Base-by-base conservation (phyloP, 495 filamentous ascomycete species). In the Cryomyces minteri region DNA sequence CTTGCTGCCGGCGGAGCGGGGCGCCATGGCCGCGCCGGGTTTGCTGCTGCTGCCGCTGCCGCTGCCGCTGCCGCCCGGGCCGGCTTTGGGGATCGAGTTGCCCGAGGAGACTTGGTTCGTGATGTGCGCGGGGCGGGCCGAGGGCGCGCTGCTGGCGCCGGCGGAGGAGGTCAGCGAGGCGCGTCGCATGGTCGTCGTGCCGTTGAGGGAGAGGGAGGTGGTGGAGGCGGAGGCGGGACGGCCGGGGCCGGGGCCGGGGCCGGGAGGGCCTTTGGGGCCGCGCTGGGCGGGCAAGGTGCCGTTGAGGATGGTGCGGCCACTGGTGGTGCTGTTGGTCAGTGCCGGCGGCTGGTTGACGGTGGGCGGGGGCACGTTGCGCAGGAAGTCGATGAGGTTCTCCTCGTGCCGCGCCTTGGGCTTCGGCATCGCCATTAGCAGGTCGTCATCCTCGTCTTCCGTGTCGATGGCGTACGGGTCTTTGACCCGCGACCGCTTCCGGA, bases 391-490 rank as follows among this genome's bases (percentile, higher is more conserved):
- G 41, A 95, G 58, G 54, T 81, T 86, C 58, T 79, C 74, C 47
- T 78, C 73, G 43, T 71, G 57, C 5, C 67, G 65, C n/a, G 58
- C 57, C 18, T 63, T 60, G 6, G 41, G 41, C 39, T 68, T 68
- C 5, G 63, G 61, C 8, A 61, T 52, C 6, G 56, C 60, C 4
- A 63, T 67, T 30, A 76, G 50, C 18, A 68, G 58, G 11, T 79
- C 76, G 0, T 68, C 65, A 14, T 88, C 82, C 32, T 88, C 82
- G 50, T 88, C 84, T 49, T 81, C 83, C 37, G 79, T 70, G 51
- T 94, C 88, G 47, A 96, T 82, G 32, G 87, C 82, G 52, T 95
- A 96, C 0, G 90, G 88, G 54, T 99, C 92, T 38, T 72, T 80
- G 38, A 84, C 75, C 29, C 86, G 77, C 36, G 77, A 73, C 42